A percentile compares a stretch with the other conserved stretches of the same genome.
phyloP scores from a whole-genome alignment of 2,329 filamentous ascomycete species.

The Exophiala xenobiotica region DNA sequence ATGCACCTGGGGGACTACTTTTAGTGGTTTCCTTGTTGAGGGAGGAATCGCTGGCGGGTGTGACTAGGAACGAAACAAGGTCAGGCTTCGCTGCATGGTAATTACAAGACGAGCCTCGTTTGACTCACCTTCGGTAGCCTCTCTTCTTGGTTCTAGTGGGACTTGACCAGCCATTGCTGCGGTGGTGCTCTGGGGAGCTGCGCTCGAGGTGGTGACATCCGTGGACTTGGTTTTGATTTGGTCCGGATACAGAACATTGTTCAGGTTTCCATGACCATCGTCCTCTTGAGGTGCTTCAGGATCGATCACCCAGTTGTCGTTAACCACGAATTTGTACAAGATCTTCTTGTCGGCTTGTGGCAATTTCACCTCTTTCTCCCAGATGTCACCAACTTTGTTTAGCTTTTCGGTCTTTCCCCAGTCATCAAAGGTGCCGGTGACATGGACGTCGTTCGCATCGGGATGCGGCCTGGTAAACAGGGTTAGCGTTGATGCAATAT shows the following conservation, averaged over 20 bases:
- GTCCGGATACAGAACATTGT: slow-evolving; percentile 83
- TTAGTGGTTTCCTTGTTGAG: slow-evolving; percentile 46
- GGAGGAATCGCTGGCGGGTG: slow-evolving; percentile 8
- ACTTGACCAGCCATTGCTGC: slow-evolving; percentile 50
- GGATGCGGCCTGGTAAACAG: slow-evolving; percentile 68
- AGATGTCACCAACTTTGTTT: slow-evolving; percentile 68
- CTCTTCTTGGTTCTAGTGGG: slow-evolving; percentile 34
- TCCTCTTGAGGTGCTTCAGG: slow-evolving; percentile 76
- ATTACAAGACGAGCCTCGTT: slow-evolving; percentile 37
- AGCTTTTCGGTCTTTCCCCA: slow-evolving; percentile 87
- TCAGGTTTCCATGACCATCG: slow-evolving; percentile 80
- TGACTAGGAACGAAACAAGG: slow-evolving; percentile 37
- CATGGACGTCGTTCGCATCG: slow-evolving; percentile 77
- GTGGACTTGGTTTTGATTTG: slow-evolving; percentile 54
- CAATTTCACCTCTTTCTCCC: slow-evolving; percentile 78
- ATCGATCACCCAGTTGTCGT: slow-evolving; percentile 86
- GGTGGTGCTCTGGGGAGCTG: slow-evolving; percentile 69
- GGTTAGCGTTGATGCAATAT: slow-evolving; percentile 13
- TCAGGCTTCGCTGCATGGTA: slow-evolving; percentile 68
- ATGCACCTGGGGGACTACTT: slow-evolving; percentile 58
- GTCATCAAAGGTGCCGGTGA: slow-evolving; percentile 93
- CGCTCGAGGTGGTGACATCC: slow-evolving; percentile 55
- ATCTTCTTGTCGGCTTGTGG: slow-evolving; percentile 68
- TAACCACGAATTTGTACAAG: slow-evolving; percentile 98
- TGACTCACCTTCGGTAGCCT: slow-evolving; percentile 27